These are phyloP conservation scores for Malassezia slooffiae DNA, from an alignment of 1,284 basidiomycete genomes.

Conservation along the genomic window DNA sequence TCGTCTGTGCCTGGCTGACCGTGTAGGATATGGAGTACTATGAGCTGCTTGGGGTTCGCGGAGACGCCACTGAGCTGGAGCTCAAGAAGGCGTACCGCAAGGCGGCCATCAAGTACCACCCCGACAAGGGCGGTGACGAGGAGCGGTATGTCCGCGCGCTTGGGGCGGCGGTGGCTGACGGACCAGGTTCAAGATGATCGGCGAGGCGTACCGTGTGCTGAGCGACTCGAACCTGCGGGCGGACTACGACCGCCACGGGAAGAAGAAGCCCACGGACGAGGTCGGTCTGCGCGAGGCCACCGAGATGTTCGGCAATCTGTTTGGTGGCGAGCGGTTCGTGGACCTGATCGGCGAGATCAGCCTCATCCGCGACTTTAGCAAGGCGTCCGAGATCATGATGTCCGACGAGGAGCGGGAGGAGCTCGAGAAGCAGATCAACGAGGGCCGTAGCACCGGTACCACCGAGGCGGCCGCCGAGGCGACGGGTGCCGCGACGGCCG, in stretches of 20 bases:
- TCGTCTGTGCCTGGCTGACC: neutral
- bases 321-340: constrained; percentile 45
- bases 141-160: constrained; percentile 18
- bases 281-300: constrained; percentile 46
- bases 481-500: constrained; percentile 17
- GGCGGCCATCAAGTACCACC: constrained; percentile 75
- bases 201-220: constrained; percentile 53
- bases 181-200: constrained; percentile 46
- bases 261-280: constrained; percentile 51
- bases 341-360: constrained; percentile 47
- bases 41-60: constrained; percentile 44
- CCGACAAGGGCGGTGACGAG: constrained; percentile 46
- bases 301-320: constrained; percentile 46
- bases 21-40: constrained; percentile 44
- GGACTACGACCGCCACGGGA: constrained; percentile 91
- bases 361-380: constrained; percentile 46
- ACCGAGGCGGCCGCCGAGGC: constrained; percentile 28
- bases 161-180: neutral
- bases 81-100: constrained; percentile 93
- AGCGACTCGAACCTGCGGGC: constrained; percentile 62
- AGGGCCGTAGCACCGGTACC: too few species aligned
- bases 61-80: constrained; percentile 55
- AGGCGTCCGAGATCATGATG: constrained; percentile 50
- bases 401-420: constrained; percentile 84
- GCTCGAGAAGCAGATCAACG: constrained; percentile 60